A percentile compares a stretch with the other conserved stretches of the same genome.
Evolutionary conservation across 306 rosid genomes (phyloP).

Genomic region (Geum urbanum): DNA sequence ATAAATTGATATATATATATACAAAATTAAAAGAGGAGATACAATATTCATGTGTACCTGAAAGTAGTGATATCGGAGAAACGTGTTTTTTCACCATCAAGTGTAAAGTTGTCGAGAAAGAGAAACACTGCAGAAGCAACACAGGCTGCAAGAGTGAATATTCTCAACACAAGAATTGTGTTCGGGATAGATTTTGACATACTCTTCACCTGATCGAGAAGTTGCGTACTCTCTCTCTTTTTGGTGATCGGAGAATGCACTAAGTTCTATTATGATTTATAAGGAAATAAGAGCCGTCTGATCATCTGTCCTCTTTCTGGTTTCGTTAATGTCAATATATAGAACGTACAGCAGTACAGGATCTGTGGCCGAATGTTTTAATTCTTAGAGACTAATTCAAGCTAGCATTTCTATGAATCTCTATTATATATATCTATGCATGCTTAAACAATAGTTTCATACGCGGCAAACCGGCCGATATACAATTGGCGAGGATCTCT

Average conservation of each 20-base stretch:
- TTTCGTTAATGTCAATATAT: neutral
- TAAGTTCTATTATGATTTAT: neutral
- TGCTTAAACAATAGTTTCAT: too few relatives aligned
- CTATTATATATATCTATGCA: too few relatives aligned
- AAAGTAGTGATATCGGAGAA: conserved; percentile 35
- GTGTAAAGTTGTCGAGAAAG: conserved; percentile 24
- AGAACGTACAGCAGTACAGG: too few relatives aligned
- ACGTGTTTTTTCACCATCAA: conserved; percentile 12
- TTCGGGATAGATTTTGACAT: conserved; percentile 22
- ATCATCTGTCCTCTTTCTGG: neutral
- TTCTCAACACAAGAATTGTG: conserved; percentile 43
- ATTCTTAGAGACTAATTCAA: too few relatives aligned
- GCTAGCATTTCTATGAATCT: too few relatives aligned
- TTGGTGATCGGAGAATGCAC: neutral
- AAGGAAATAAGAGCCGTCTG: neutral
- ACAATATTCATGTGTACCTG: conserved; percentile 27
- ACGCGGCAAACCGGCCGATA: too few relatives aligned
- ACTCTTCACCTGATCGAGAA: too few relatives aligned
- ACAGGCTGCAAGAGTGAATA: conserved; percentile 39
- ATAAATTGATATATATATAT: too few relatives aligned
- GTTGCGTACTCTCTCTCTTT: too few relatives aligned
- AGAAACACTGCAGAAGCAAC: conserved; percentile 27
- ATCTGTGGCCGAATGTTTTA: too few relatives aligned
- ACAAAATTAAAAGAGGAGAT: too few relatives aligned
- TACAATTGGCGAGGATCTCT: too few relatives aligned